A percentile compares a stretch with the other conserved stretches of the same genome.
Evolutionary conservation across 768 basidiomycete genomes (phyloP).

Genomic region (Hericium rajendrae): DNA sequence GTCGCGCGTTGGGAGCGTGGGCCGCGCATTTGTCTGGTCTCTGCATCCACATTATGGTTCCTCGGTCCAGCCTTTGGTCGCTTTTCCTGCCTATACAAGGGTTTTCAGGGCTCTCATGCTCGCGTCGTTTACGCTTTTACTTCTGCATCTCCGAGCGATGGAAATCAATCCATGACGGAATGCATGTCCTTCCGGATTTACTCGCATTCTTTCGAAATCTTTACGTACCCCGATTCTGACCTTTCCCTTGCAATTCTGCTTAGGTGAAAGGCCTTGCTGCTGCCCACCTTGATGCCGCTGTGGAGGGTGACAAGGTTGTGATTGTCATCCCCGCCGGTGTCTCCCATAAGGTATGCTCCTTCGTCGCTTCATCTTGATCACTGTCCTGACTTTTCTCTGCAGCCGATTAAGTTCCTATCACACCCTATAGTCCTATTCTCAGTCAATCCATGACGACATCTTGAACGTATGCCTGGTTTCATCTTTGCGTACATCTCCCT

Average conservation of each 20-base stretch:
- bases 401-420: slow-evolving; percentile 59
- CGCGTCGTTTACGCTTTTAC: too few species aligned
- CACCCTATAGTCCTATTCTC: slow-evolving; percentile 15
- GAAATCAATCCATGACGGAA: too few species aligned
- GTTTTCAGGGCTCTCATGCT: too few species aligned
- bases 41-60: too few species aligned
- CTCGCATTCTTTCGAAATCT: too few species aligned
- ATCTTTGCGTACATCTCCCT: neutral
- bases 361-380: slow-evolving; percentile 5
- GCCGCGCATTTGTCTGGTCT: too few species aligned
- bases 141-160: too few species aligned
- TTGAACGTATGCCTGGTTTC: slow-evolving; percentile 63
- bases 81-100: too few species aligned
- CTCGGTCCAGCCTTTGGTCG: too few species aligned
- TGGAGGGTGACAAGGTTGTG: slow-evolving; percentile 78
- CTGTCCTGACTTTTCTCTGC: slow-evolving; percentile 28
- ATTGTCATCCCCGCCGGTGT: slow-evolving; percentile 98
- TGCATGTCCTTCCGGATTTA: too few species aligned
- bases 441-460: slow-evolving; percentile 83
- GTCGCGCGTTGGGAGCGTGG: too few species aligned
- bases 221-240: too few species aligned
- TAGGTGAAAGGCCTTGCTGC: slow-evolving; percentile 76
- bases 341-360: slow-evolving; percentile 75
- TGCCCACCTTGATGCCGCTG: slow-evolving; percentile 81
- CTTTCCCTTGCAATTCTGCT: neutral